Conservation (phyloP, 495 filamentous ascomycete genomes). For the Penicillium angulare region DNA sequence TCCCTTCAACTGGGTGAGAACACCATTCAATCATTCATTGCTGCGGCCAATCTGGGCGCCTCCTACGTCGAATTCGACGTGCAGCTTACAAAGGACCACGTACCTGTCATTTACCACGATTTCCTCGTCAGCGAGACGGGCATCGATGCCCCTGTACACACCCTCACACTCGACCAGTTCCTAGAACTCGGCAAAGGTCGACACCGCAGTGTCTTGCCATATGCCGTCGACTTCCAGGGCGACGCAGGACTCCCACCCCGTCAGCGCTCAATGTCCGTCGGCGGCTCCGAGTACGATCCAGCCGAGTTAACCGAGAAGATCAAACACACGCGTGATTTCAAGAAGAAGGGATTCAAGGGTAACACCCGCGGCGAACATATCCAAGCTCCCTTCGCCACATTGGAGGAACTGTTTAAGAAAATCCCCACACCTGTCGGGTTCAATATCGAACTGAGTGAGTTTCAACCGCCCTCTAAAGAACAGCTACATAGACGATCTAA, state of each 20-base stretch:
- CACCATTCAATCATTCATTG: conserved; percentile 90
- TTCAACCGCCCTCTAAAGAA: conserved; percentile 13
- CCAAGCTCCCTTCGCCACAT: conserved; percentile 88
- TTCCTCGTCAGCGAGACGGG: conserved; percentile 98
- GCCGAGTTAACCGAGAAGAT: conserved; percentile 82
- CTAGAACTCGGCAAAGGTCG: conserved; percentile 68
- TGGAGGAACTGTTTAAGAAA: conserved; percentile 88
- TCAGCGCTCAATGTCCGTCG: conserved; percentile 57
- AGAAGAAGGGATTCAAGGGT: conserved; percentile 89
- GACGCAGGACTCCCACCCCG: conserved; percentile 24
- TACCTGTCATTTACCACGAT: conserved; percentile 98
- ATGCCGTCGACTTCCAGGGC: conserved; percentile 14
- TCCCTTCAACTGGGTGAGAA: conserved; percentile 96
- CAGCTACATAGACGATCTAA: conserved; percentile 32
- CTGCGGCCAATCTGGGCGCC: conserved; percentile 89
- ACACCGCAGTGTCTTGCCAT: conserved; percentile 14
- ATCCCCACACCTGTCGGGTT: conserved; percentile 81
- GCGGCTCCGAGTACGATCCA: conserved; percentile 49
- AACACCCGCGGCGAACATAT: conserved; percentile 93
- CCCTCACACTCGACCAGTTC: conserved; percentile 89
- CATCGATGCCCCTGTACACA: conserved; percentile 95
- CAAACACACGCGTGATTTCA: conserved; percentile 95
- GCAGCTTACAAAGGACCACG: conserved; percentile 96
- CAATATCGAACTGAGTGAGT: conserved; percentile 93
- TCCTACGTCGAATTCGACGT: conserved; percentile 94